Percentiles rank a stretch among this genome's conserved stretches.
phyloP scores from a whole-genome alignment of 2,329 filamentous ascomycete genomes.

The Tolypocladium inflatum region DNA sequence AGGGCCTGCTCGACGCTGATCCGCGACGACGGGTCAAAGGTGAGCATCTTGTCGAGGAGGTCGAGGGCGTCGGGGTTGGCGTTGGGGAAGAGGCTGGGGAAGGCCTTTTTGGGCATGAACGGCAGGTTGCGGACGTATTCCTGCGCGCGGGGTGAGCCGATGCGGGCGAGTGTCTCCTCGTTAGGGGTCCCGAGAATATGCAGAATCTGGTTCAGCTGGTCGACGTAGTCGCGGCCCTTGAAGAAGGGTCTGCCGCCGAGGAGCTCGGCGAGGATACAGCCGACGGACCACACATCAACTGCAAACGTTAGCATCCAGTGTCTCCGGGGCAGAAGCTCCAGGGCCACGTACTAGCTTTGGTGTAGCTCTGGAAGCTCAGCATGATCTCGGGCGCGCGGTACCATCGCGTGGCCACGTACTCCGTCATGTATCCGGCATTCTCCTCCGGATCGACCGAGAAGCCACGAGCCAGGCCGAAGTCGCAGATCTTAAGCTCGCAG shows the following conservation, averaged over 20 bases:
- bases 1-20: slow-evolving; percentile 92
- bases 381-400: slow-evolving; percentile 94
- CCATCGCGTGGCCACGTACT: slow-evolving; percentile 98
- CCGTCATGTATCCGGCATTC: slow-evolving; percentile 98
- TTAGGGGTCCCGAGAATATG: slow-evolving; percentile 96
- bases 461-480: slow-evolving; percentile 91
- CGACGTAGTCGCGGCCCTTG: slow-evolving; percentile 98
- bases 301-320: background rate
- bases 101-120: slow-evolving; percentile 88
- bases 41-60: slow-evolving; percentile 91
- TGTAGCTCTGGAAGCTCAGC: slow-evolving; percentile 99
- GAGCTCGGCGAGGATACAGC: slow-evolving; percentile 93
- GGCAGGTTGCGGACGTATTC: slow-evolving; percentile 97
- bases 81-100: slow-evolving; percentile 80
- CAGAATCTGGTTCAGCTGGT: slow-evolving; percentile 98
- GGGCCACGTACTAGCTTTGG: slow-evolving; percentile 85
- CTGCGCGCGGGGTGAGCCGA: slow-evolving; percentile 90
- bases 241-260: slow-evolving; percentile 96
- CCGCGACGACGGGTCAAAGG: slow-evolving; percentile 88
- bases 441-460: slow-evolving; percentile 97
- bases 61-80: slow-evolving; percentile 95
- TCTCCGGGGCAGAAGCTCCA: background rate
- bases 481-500: slow-evolving; percentile 98
- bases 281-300: slow-evolving; percentile 99
- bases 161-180: slow-evolving; percentile 86